Percentiles rank a stretch among this genome's conserved stretches.
These are phyloP conservation scores for Clavispora carvajalis DNA, from an alignment of 805 yeast species.

Conservation along the genomic window DNA sequence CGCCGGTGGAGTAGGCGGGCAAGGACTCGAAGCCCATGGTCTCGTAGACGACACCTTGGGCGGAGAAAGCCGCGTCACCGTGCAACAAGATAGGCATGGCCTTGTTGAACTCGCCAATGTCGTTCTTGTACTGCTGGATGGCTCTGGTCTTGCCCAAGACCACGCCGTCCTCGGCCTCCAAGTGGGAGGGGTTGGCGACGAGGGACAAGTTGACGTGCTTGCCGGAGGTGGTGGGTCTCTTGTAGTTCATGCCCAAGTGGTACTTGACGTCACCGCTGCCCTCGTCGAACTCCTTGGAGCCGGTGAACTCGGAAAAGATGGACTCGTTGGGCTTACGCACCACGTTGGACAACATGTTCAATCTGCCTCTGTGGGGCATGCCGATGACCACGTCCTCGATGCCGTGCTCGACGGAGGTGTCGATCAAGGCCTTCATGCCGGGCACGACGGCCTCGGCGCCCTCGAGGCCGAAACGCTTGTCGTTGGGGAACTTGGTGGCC, in stretches of 20 bases:
- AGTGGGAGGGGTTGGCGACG: constrained; percentile 98
- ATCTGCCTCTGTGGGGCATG: constrained; percentile 99
- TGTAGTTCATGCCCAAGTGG: constrained; percentile 98
- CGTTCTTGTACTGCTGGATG: constrained; percentile 84
- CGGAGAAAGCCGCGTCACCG: constrained; percentile 99
- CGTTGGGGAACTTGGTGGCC: constrained; percentile 95
- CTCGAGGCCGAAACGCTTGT: constrained; percentile 96
- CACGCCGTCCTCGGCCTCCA: constrained; percentile 98
- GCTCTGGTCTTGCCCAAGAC: constrained; percentile 98
- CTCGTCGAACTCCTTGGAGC: constrained; percentile 84
- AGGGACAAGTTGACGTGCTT: constrained; percentile 90
- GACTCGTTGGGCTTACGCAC: constrained; percentile 98
- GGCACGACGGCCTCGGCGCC: constrained; percentile 97
- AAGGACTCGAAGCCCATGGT: constrained; percentile 91
- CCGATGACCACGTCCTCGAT: constrained; percentile 96
- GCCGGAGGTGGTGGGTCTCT: constrained; percentile 98
- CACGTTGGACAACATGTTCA: constrained; percentile 95
- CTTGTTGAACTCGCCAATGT: constrained; percentile 74
- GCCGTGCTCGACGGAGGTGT: constrained; percentile 86
- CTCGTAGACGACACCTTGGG: constrained; percentile 98
- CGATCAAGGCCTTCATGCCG: constrained; percentile 94
- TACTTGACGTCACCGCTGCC: constrained; percentile 99
- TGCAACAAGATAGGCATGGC: constrained; percentile 91
- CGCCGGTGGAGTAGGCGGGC: constrained; percentile 97
- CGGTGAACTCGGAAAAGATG: constrained; percentile 92